phyloP scores from a whole-genome alignment of 2,329 filamentous ascomycete species.

The Bipolaris gigantea region DNA sequence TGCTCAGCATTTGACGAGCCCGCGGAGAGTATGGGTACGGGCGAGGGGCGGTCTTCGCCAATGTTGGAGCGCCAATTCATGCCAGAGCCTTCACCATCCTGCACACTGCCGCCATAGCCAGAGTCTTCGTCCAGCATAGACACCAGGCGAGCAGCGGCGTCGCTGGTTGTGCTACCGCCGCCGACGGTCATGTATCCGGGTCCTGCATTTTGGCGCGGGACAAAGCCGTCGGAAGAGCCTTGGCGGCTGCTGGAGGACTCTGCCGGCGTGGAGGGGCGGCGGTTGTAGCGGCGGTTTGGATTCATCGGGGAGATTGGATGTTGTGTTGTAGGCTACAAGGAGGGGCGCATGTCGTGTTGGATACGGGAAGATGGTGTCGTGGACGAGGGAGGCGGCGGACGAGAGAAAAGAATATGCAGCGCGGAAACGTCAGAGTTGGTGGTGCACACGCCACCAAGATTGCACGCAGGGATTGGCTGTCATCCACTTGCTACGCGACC shows the following conservation, averaged over 20 bases:
- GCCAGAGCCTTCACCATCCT: conserved; percentile 61
- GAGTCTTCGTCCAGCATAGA: conserved; percentile 84
- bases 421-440: conserved; percentile 18
- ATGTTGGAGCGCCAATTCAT: conserved; percentile 59
- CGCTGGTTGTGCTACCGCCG: conserved; percentile 70
- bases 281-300: conserved; percentile 28
- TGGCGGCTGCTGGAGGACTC: conserved; percentile 33
- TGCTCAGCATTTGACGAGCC: conserved; percentile 58
- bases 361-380: conserved; percentile 5
- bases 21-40: conserved; percentile 56
- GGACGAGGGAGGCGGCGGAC: conserved; percentile 15
- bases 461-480: conserved; percentile 15
- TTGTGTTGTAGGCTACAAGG: conserved; percentile 18
- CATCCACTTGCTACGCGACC: conserved; percentile 1
- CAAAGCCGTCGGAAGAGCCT: conserved; percentile 27
- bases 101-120: conserved; percentile 82
- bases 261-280: conserved; percentile 26
- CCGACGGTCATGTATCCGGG: conserved; percentile 89
- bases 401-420: conserved; percentile 16
- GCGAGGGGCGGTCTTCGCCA: conserved; percentile 59
- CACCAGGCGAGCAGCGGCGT: conserved; percentile 79
- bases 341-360: conserved; percentile 37
- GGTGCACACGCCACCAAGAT: conserved; percentile 16
- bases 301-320: conserved; percentile 30
- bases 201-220: conserved; percentile 32